Evolutionary conservation across 2,329 filamentous ascomycete species (phyloP).

Genomic region (Pseudopithomyces maydicus): DNA sequence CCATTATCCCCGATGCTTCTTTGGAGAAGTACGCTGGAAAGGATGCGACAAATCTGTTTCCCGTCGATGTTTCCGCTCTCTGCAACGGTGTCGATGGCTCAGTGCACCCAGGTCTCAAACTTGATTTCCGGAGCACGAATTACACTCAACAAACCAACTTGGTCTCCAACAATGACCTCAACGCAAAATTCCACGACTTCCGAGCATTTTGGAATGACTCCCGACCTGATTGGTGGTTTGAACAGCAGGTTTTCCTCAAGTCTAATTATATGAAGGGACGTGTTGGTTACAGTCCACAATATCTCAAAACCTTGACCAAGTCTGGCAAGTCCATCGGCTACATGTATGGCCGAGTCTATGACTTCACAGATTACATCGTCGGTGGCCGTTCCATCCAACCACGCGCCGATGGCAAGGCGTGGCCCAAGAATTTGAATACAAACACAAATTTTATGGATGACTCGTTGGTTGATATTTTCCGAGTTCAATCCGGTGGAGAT

Average conservation of each 20-base stretch:
- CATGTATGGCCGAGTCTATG: constrained; percentile 80
- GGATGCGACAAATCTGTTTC: constrained; percentile 89
- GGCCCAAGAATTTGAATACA: constrained; percentile 35
- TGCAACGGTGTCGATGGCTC: constrained; percentile 77
- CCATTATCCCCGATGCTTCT: constrained; percentile 62
- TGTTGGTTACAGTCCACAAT: constrained; percentile 80
- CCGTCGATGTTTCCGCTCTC: constrained; percentile 89
- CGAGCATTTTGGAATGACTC: constrained; percentile 80
- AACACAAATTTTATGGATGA: constrained; percentile 82
- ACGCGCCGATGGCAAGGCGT: neutral
- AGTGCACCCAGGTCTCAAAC: constrained; percentile 73
- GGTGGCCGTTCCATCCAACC: constrained; percentile 64
- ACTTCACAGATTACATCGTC: constrained; percentile 80
- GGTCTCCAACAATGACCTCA: constrained; percentile 70
- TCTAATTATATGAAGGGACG: constrained; percentile 83
- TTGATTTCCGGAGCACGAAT: constrained; percentile 84
- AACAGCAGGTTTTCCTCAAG: constrained; percentile 81
- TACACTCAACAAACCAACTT: constrained; percentile 69
- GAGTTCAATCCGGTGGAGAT: constrained; percentile 74
- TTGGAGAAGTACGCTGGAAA: constrained; percentile 82
- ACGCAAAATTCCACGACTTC: constrained; percentile 91
- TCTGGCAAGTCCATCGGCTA: constrained; percentile 74
- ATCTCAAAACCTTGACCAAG: constrained; percentile 72
- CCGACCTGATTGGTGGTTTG: constrained; percentile 88
- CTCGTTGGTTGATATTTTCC: constrained; percentile 76